These are phyloP conservation scores for Trichophyton verrucosum DNA, from an alignment of 2,329 filamentous ascomycete genomes.

Conservation along the genomic window DNA sequence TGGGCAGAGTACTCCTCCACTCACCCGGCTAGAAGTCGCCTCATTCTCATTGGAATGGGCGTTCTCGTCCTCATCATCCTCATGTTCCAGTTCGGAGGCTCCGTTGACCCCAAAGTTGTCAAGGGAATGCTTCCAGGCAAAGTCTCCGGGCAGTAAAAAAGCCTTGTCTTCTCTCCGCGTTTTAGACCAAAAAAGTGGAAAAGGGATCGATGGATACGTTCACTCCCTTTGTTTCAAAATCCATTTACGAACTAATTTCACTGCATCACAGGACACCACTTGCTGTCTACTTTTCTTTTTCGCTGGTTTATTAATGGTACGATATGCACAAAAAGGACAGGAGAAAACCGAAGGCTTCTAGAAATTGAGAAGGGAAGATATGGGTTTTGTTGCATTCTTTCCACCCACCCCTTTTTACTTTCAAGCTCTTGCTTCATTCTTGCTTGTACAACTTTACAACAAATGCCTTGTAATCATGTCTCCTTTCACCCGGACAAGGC, in stretches of 20 bases:
- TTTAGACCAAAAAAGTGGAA: not conserved
- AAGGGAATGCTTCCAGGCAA: conserved; percentile 10
- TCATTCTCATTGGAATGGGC: conserved; percentile 42
- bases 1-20: conserved; percentile 78
- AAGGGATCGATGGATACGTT: not conserved
- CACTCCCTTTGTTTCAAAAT: not conserved
- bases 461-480: not conserved
- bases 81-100: conserved; percentile 9
- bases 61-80: conserved; percentile 9
- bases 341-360: not conserved
- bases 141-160: not conserved
- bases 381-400: not conserved
- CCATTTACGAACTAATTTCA: not conserved
- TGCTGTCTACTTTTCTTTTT: not conserved
- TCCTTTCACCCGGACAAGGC: not conserved
- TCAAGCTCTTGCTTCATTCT: not conserved
- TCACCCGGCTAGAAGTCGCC: conserved; percentile 65
- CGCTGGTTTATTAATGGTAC: not conserved
- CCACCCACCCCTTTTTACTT: not conserved
- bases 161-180: not conserved
- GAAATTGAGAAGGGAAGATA: not conserved
- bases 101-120: conserved; percentile 9
- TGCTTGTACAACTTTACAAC: not conserved
- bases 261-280: not conserved
- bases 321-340: not conserved